Conservation (phyloP, 2,329 filamentous ascomycete species). For the Trichothecium roseum region DNA sequence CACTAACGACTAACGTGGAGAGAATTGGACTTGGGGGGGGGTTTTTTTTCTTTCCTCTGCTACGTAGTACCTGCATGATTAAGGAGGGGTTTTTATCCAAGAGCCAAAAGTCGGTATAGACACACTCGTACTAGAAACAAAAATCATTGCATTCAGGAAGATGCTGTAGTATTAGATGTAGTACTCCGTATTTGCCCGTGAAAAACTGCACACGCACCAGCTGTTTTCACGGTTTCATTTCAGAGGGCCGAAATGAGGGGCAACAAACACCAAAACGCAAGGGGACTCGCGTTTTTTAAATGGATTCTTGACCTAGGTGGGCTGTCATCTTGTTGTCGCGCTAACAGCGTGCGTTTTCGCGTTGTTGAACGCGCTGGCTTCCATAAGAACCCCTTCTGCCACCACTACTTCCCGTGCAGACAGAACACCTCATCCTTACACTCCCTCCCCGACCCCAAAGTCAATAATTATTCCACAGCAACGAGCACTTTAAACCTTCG, state of each 20-base stretch:
- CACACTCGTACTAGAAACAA: too few species aligned
- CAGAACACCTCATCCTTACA: conserved; percentile 2
- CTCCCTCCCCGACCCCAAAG: neutral
- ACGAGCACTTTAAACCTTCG: neutral
- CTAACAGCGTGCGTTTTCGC: conserved; percentile 9
- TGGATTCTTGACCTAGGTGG: conserved; percentile 9
- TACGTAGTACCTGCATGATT: too few species aligned
- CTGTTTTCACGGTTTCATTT: neutral
- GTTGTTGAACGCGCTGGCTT: conserved; percentile 9
- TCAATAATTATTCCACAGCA: neutral
- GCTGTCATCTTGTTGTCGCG: conserved; percentile 12
- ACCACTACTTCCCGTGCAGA: conserved; percentile 11
- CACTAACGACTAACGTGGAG: too few species aligned
- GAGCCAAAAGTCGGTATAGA: too few species aligned
- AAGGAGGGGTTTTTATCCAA: too few species aligned
- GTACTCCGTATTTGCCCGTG: neutral
- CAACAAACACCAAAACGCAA: neutral
- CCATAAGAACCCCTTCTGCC: conserved; percentile 23
- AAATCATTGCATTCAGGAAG: too few species aligned
- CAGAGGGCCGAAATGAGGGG: neutral
- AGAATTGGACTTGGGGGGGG: too few species aligned
- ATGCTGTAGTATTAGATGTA: too few species aligned
- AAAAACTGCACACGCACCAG: neutral
- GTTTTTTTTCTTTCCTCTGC: too few species aligned
- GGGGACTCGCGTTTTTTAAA: conserved; percentile 6